These are phyloP conservation scores for Dothistroma septosporum DNA, from an alignment of 2,329 filamentous ascomycete genomes.

Conservation along the genomic window DNA sequence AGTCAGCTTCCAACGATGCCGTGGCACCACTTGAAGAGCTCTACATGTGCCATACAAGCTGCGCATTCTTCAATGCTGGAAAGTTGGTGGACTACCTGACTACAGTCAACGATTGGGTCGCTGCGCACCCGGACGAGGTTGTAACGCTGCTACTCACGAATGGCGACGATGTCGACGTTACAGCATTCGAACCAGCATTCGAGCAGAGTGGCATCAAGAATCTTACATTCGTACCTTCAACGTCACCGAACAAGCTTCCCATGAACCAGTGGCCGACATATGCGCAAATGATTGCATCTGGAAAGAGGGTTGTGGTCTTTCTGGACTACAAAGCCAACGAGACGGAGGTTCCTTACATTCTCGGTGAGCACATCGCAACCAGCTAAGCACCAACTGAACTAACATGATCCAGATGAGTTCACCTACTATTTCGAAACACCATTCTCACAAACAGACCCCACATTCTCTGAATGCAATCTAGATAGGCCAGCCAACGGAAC, in stretches of 20 bases:
- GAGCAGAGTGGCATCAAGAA: slow-evolving; percentile 48
- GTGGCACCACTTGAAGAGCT: slow-evolving; percentile 38
- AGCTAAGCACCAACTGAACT: background rate
- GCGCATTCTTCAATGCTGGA: slow-evolving; percentile 50
- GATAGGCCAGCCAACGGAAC: slow-evolving; percentile 40
- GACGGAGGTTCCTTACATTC: slow-evolving; percentile 69
- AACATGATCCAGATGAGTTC: slow-evolving; percentile 16
- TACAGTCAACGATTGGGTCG: slow-evolving; percentile 58
- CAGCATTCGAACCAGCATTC: slow-evolving; percentile 43
- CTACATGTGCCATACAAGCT: slow-evolving; percentile 62
- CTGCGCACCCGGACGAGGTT: slow-evolving; percentile 71
- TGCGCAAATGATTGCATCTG: slow-evolving; percentile 62
- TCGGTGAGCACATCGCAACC: slow-evolving; percentile 64
- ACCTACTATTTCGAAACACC: slow-evolving; percentile 47
- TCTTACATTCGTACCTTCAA: slow-evolving; percentile 37
- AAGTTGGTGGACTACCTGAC: slow-evolving; percentile 51
- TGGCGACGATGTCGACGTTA: slow-evolving; percentile 50
- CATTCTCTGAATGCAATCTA: slow-evolving; percentile 43
- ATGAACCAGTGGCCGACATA: slow-evolving; percentile 76
- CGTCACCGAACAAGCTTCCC: slow-evolving; percentile 24
- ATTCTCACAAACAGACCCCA: slow-evolving; percentile 36
- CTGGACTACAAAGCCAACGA: slow-evolving; percentile 80
- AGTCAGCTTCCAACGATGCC: slow-evolving; percentile 33
- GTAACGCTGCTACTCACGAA: slow-evolving; percentile 82
- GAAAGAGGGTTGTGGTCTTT: slow-evolving; percentile 69